Conservation (phyloP, 2,329 filamentous ascomycete genomes). For the Malbranchea cinnamomea region DNA sequence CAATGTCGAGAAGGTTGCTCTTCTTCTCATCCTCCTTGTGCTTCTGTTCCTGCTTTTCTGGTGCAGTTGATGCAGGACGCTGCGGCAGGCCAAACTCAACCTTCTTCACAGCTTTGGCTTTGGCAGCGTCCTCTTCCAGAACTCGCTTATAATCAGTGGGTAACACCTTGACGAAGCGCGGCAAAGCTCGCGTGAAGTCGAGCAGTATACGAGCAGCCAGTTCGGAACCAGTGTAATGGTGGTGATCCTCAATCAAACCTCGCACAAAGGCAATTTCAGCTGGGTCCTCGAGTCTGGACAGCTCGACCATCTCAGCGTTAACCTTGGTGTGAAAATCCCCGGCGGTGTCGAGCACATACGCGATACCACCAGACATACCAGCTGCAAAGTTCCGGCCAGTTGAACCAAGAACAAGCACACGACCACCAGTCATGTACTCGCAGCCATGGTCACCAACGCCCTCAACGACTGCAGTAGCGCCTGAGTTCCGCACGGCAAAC, state of each 20-base stretch:
- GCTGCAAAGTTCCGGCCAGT: constrained; percentile 96
- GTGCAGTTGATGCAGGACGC: constrained; percentile 42
- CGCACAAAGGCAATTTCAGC: constrained; percentile 80
- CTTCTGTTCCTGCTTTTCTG: constrained; percentile 36
- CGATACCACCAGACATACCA: constrained; percentile 97
- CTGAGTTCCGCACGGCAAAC: constrained; percentile 92
- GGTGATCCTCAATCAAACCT: constrained; percentile 86
- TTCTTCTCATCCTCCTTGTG: constrained; percentile 55
- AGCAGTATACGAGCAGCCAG: constrained; percentile 80
- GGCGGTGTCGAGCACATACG: constrained; percentile 81
- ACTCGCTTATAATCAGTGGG: constrained; percentile 95
- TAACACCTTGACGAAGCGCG: constrained; percentile 83
- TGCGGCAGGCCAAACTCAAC: constrained; percentile 68
- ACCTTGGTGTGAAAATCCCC: constrained; percentile 84
- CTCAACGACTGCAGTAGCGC: constrained; percentile 89
- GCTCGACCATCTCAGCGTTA: constrained; percentile 95
- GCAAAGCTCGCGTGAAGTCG: constrained; percentile 86
- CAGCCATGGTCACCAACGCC: constrained; percentile 92
- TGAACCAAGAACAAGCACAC: constrained; percentile 69
- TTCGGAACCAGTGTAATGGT: constrained; percentile 95
- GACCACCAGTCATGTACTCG: constrained; percentile 98
- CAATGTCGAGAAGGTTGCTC: constrained; percentile 65
- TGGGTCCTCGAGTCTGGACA: constrained; percentile 68
- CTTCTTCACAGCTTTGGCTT: constrained; percentile 72
- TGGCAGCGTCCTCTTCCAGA: constrained; percentile 68